These are phyloP conservation scores for Tolypocladium pustulatum DNA, from an alignment of 2,329 filamentous ascomycete genomes.

Conservation along the genomic window DNA sequence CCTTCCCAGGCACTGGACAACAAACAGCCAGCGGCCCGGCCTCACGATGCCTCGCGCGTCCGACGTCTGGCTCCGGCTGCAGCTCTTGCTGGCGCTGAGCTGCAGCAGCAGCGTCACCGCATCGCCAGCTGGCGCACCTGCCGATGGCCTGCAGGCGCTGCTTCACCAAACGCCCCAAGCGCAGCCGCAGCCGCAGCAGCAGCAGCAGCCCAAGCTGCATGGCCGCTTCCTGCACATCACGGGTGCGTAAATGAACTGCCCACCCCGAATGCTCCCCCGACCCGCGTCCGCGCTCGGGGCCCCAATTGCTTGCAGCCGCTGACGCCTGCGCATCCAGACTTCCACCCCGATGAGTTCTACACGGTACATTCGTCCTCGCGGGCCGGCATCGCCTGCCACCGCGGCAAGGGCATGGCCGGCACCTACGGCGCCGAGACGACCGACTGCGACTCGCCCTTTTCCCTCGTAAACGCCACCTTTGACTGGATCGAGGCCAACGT, in stretches of 20 bases:
- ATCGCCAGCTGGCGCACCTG: neutral
- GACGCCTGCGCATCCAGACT: constrained; percentile 43
- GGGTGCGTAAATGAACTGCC: constrained; percentile 35
- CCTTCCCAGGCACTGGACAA: neutral
- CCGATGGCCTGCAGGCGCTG: constrained; percentile 2
- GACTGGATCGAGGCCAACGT: constrained; percentile 75
- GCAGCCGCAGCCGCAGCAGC: constrained; percentile 11
- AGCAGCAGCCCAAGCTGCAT: constrained; percentile 38
- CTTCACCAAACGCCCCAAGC: neutral
- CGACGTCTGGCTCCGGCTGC: neutral
- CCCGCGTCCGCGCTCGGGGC: neutral
- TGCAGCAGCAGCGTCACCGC: neutral
- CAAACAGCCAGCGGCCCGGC: neutral
- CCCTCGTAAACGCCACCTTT: constrained; percentile 80
- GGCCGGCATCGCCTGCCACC: constrained; percentile 65
- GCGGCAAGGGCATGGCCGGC: constrained; percentile 65
- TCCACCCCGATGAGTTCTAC: constrained; percentile 88
- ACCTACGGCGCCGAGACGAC: constrained; percentile 76
- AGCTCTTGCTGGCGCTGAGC: neutral
- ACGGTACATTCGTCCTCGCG: constrained; percentile 64
- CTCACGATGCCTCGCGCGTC: neutral
- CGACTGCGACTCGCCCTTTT: constrained; percentile 75
- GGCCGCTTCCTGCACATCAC: constrained; percentile 84
- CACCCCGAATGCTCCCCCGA: neutral
- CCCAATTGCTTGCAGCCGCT: neutral